These are phyloP conservation scores for Fusarium veterinarium DNA, from an alignment of 2,329 filamentous ascomycete genomes.

Conservation along the genomic window DNA sequence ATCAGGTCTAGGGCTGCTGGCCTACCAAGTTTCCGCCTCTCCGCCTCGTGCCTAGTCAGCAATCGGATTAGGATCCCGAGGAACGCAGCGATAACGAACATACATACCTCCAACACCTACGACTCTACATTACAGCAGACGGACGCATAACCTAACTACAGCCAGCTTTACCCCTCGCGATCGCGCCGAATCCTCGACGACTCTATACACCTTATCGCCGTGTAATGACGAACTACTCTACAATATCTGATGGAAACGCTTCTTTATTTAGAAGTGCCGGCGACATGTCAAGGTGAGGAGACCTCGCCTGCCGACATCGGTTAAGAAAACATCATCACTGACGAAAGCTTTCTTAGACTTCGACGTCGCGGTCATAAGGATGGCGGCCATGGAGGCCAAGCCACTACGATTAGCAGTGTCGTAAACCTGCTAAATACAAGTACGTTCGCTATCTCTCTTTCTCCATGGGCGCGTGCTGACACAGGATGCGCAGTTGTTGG, in stretches of 20 bases:
- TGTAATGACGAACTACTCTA: conserved; percentile 67
- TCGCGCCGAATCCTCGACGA: conserved; percentile 11
- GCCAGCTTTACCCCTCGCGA: conserved; percentile 3
- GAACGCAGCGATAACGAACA: conserved; percentile 35
- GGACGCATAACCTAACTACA: not conserved
- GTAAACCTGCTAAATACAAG: conserved; percentile 98
- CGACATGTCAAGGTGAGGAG: conserved; percentile 62
- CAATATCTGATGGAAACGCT: conserved; percentile 62
- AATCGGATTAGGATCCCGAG: conserved; percentile 31
- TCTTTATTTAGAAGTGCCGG: conserved; percentile 53
- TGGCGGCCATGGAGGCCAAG: conserved; percentile 75
- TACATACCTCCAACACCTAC: conserved; percentile 10
- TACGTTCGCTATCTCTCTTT: conserved; percentile 55
- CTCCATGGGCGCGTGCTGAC: conserved; percentile 33
- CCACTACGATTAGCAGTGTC: conserved; percentile 89
- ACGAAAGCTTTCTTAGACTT: conserved; percentile 52
- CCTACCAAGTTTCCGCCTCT: conserved; percentile 24
- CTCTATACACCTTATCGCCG: conserved; percentile 4
- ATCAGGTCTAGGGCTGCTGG: conserved; percentile 32
- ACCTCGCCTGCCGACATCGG: conserved; percentile 17
- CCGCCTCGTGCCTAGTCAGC: conserved; percentile 37
- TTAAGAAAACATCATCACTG: conserved; percentile 15
- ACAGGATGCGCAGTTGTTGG: conserved; percentile 75
- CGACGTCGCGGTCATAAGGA: conserved; percentile 77
- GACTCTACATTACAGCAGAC: not conserved